phyloP scores from a whole-genome alignment of 2,329 filamentous ascomycete species.

The Fusarium palustre region DNA sequence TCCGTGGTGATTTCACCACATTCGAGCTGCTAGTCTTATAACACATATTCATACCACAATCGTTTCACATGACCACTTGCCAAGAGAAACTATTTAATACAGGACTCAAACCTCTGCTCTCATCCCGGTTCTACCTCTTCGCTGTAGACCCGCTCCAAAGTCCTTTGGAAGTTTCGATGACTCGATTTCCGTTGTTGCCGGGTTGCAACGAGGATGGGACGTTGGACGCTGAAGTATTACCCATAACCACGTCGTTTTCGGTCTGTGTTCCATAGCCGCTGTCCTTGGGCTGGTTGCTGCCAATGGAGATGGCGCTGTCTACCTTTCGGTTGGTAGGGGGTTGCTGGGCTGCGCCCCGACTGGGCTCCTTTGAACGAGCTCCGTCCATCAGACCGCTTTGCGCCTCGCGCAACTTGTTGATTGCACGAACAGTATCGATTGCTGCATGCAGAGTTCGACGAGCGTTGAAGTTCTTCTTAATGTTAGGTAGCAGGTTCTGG shows the following conservation, averaged over 20 bases:
- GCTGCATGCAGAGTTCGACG: conserved; percentile 75
- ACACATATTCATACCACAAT: conserved; percentile 8
- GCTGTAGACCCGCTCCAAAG: conserved; percentile 63
- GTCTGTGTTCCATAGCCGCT: conserved; percentile 62
- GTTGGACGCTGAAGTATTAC: conserved; percentile 53
- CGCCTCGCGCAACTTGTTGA: conserved; percentile 76
- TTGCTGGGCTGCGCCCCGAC: conserved; percentile 49
- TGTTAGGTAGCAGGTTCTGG: conserved; percentile 73
- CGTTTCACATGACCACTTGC: neutral
- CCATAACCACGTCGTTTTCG: conserved; percentile 59
- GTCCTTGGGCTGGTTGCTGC: conserved; percentile 53
- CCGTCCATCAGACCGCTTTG: conserved; percentile 73
- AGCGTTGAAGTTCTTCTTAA: conserved; percentile 81
- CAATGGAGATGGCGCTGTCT: conserved; percentile 59
- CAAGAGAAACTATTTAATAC: neutral
- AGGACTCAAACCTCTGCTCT: neutral
- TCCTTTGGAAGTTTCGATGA: conserved; percentile 73
- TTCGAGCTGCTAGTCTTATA: conserved; percentile 10
- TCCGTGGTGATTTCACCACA: neutral
- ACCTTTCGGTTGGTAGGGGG: conserved; percentile 52
- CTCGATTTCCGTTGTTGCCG: conserved; percentile 65
- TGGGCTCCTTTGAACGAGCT: conserved; percentile 63
- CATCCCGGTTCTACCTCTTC: conserved; percentile 40
- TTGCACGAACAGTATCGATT: conserved; percentile 77
- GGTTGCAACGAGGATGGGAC: conserved; percentile 66